phyloP scores from a whole-genome alignment of 2,329 filamentous ascomycete genomes.

The Monosporascus sp. region DNA sequence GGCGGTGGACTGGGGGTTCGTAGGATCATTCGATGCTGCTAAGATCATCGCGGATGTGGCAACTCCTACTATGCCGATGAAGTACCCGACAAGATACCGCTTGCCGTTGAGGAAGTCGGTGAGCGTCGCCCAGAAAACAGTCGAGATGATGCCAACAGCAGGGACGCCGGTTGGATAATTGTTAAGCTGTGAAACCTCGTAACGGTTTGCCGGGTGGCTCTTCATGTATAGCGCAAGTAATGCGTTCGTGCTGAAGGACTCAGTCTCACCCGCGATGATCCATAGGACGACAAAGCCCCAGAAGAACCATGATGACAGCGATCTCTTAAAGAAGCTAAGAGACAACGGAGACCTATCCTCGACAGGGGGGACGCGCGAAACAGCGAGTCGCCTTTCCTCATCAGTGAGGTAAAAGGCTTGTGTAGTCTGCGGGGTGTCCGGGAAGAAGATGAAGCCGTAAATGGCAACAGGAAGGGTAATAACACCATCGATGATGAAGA shows the following conservation, averaged over 20 bases:
- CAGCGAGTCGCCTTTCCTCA: conserved; percentile 29
- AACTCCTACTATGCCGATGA: conserved; percentile 60
- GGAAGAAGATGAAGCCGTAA: conserved; percentile 50
- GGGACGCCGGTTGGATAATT: conserved; percentile 54
- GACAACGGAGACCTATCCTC: conserved; percentile 40
- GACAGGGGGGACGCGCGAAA: conserved; percentile 33
- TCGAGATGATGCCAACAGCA: conserved; percentile 53
- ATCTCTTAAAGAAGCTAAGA: conserved; percentile 45
- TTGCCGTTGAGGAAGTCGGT: conserved; percentile 61
- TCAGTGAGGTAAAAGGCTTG: conserved; percentile 43
- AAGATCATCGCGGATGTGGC: conserved; percentile 59
- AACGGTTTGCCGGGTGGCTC: conserved; percentile 37
- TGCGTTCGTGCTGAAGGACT: conserved; percentile 63
- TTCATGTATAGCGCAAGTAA: conserved; percentile 49
- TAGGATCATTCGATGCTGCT: conserved; percentile 38
- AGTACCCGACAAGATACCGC: conserved; percentile 62
- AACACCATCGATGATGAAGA: conserved; percentile 46
- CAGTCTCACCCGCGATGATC: conserved; percentile 66
- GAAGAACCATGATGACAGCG: conserved; percentile 58
- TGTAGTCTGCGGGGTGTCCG: conserved; percentile 46
- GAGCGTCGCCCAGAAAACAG: conserved; percentile 63
- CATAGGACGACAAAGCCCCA: conserved; percentile 63
- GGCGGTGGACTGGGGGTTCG: conserved; percentile 36
- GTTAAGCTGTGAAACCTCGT: conserved; percentile 46
- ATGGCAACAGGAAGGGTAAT: conserved; percentile 52